Evolutionary conservation across 441 rosid species (phyloP), one percentile per base, ranked within the genome.

Genomic region (Populus trichocarpa): DNA sequence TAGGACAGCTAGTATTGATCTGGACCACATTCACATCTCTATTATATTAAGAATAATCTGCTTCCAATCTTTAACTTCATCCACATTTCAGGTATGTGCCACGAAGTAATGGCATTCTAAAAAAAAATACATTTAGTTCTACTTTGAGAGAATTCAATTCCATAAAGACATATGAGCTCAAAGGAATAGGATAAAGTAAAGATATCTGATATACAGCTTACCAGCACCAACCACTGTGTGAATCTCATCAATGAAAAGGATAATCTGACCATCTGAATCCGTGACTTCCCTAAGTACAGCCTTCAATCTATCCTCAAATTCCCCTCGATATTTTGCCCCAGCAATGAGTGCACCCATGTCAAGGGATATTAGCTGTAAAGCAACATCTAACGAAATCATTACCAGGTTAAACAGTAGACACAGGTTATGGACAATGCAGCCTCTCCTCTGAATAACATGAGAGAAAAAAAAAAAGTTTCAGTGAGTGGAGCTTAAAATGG

Each of bases 151-250:
- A 74, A 75, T n/a, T 66, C 22, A 75, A 66, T 20, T 53, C 32
- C 8, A 40, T 25, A 72, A 20, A 68, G 28, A 18, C 5, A 65
- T 26, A 13, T 35, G 4, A 35, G 40, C 40, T 63, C 23, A 42
- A 40, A 26, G 38, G 18, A 26, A 23, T 9, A 26, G 72, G 69
- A 46, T 26, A 35, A 65, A 80, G 70, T 18, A 70, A 0, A 6
- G 7, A 26, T 73, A 70, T 7, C 28, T 46, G 69, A 71, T 11
- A 72, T 33, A 46, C 35, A 32, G 50, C 72, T 76, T 89, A 94
- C 98, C 99, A 81, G 99, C 99, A 35, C 99, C 99, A 75, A 96
- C 97, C 59, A 96, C 97, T 0, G 97, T 94, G 81, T 96, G 99
- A 72, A 96, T 96, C 90, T 96, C 99, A 84, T 96, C 98, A 76